A percentile compares a stretch with the other conserved stretches of the same genome.
These are phyloP conservation scores for Lagenidium giganteum DNA, from an alignment of 352 stramenopile genomes.

Conservation along the genomic window DNA sequence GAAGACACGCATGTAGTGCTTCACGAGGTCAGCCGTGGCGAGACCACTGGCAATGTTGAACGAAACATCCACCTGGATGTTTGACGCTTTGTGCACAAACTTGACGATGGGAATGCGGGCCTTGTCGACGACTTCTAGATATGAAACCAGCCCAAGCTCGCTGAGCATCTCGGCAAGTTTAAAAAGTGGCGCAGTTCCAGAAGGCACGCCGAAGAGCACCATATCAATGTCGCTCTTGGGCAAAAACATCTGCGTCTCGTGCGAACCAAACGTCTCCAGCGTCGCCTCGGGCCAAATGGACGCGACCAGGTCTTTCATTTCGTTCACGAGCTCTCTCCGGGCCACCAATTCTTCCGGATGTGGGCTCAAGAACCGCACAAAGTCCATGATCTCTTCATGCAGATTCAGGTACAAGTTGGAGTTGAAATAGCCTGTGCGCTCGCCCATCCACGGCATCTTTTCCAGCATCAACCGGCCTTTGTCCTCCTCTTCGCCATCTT, in stretches of 20 bases:
- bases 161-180: constrained; percentile 47
- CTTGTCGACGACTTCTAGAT: constrained; percentile 94
- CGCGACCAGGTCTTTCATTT: constrained; percentile 65
- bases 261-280: constrained; percentile 90
- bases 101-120: constrained; percentile 96
- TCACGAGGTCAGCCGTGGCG: constrained; percentile 85
- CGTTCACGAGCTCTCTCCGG: constrained; percentile 61
- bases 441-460: constrained; percentile 63
- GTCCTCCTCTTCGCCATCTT: constrained; percentile 23
- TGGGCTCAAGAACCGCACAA: constrained; percentile 89
- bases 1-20: constrained; percentile 89
- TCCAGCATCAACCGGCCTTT: constrained; percentile 31
- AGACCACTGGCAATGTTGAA: constrained; percentile 87
- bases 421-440: constrained; percentile 48
- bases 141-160: constrained; percentile 74
- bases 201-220: constrained; percentile 77
- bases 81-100: constrained; percentile 86
- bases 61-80: constrained; percentile 91
- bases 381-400: constrained; percentile 96
- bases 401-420: constrained; percentile 83
- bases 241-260: constrained; percentile 90
- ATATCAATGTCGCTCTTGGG: constrained; percentile 94
- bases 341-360: constrained; percentile 64
- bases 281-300: constrained; percentile 50
- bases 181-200: constrained; percentile 49